A percentile compares a stretch with the other conserved stretches of the same genome.
Evolutionary conservation across 139 green algal genomes (phyloP).

Genomic region (Marvania coccoides): DNA sequence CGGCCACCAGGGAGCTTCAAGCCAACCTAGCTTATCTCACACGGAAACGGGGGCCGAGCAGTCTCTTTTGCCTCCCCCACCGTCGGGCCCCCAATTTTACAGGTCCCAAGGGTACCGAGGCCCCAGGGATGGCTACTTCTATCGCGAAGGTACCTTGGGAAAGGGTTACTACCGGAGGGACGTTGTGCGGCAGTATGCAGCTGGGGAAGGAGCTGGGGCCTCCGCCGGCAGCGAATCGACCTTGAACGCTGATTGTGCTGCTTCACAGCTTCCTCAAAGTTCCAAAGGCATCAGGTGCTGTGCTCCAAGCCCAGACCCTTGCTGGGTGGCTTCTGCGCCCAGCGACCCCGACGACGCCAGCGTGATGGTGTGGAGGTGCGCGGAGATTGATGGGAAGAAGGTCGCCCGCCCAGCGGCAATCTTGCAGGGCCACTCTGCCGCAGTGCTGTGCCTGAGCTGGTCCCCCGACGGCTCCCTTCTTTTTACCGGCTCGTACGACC

Average conservation of each 20-base stretch:
- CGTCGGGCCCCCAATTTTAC: too few relatives aligned
- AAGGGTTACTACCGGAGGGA: slow-evolving; percentile 33
- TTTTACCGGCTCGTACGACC: slow-evolving; percentile 85
- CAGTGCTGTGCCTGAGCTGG: slow-evolving; percentile 13
- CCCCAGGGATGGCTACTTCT: slow-evolving; percentile 23
- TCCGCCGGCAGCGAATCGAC: too few relatives aligned
- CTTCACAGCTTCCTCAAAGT: too few relatives aligned
- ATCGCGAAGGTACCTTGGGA: not conserved
- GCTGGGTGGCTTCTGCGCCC: too few relatives aligned
- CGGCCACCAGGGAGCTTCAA: too few relatives aligned
- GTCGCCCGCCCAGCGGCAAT: not conserved
- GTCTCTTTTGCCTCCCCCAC: too few relatives aligned
- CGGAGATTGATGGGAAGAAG: too few relatives aligned
- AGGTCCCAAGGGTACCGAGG: not conserved
- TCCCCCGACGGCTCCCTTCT: slow-evolving; percentile 52
- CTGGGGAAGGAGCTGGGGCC: not conserved
- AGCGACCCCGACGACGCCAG: not conserved
- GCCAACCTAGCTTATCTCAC: too few relatives aligned
- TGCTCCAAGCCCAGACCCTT: too few relatives aligned
- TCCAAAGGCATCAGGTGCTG: too few relatives aligned
- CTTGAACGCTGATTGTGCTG: not conserved
- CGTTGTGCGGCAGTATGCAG: not conserved
- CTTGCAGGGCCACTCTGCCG: slow-evolving; percentile 4
- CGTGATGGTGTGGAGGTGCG: slow-evolving; percentile 5
- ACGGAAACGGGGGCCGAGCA: too few relatives aligned